phyloP scores from a whole-genome alignment of 75 land plant species.

The Picea sitchensis region DNA sequence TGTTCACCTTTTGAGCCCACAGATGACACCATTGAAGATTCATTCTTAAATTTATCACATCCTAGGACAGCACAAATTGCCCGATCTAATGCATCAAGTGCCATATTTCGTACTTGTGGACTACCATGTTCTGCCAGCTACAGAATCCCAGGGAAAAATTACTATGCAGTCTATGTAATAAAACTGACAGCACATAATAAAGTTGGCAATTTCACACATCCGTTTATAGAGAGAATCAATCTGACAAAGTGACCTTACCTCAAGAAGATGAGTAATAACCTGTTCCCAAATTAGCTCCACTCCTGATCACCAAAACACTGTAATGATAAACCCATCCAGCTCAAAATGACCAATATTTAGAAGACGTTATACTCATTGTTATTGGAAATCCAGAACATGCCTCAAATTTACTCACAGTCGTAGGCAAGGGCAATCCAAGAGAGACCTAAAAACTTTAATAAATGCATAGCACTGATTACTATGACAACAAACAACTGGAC shows the following conservation, averaged over 20 bases:
- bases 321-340: background rate
- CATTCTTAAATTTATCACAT: constrained; percentile 50
- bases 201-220: background rate
- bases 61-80: constrained; percentile 88
- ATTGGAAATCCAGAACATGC: background rate
- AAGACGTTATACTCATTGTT: background rate
- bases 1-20: background rate
- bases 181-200: background rate
- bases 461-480: background rate
- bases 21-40: constrained; percentile 8
- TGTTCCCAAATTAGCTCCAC: constrained; percentile 83
- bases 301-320: constrained; percentile 37
- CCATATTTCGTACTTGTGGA: constrained; percentile 65
- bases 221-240: background rate
- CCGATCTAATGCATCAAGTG: constrained; percentile 91
- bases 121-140: constrained; percentile 79
- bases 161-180: background rate
- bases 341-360: background rate
- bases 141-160: constrained; percentile 7
- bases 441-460: background rate
- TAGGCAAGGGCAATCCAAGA: background rate
- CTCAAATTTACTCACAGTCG: background rate
- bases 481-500: background rate
- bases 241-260: constrained; percentile 43
- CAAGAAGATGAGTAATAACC: constrained; percentile 75